These are phyloP conservation scores for Teunomyces cretensis DNA, from an alignment of 805 yeast species.

Conservation along the genomic window DNA sequence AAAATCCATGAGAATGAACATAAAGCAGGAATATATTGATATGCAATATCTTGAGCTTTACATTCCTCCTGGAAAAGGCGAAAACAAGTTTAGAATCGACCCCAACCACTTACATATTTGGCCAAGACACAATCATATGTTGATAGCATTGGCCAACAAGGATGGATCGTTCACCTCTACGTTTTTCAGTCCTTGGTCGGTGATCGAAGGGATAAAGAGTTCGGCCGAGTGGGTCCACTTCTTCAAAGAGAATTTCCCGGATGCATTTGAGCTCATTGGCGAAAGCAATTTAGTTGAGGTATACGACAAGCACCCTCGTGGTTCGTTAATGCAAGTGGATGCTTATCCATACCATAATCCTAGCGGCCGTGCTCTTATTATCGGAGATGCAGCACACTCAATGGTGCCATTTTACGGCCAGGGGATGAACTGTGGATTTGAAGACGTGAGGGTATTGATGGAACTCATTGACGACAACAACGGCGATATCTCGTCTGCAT, in stretches of 20 bases:
- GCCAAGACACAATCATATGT: slow-evolving; percentile 87
- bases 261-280: slow-evolving; percentile 72
- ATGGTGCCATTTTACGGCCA: slow-evolving; percentile 99
- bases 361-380: slow-evolving; percentile 58
- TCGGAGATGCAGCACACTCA: slow-evolving; percentile 95
- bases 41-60: slow-evolving; percentile 79
- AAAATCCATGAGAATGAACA: slow-evolving; percentile 65
- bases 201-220: slow-evolving; percentile 53
- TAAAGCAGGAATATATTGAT: slow-evolving; percentile 74
- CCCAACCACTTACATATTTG: slow-evolving; percentile 87
- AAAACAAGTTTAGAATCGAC: slow-evolving; percentile 48
- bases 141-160: slow-evolving; percentile 81
- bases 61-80: slow-evolving; percentile 53
- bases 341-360: slow-evolving; percentile 68
- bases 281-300: slow-evolving; percentile 48
- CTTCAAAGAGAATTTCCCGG: slow-evolving; percentile 64
- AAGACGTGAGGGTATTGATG: slow-evolving; percentile 74
- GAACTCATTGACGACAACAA: slow-evolving; percentile 43
- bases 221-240: slow-evolving; percentile 50
- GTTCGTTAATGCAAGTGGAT: slow-evolving; percentile 71
- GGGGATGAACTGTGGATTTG: slow-evolving; percentile 96
- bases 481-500: slow-evolving; percentile 47
- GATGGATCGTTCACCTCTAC: slow-evolving; percentile 91
- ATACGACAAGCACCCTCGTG: slow-evolving; percentile 63
- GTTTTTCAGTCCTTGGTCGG: slow-evolving; percentile 76